These are phyloP conservation scores for Patellaria atrata DNA, from an alignment of 495 filamentous ascomycete genomes.

Conservation along the genomic window DNA sequence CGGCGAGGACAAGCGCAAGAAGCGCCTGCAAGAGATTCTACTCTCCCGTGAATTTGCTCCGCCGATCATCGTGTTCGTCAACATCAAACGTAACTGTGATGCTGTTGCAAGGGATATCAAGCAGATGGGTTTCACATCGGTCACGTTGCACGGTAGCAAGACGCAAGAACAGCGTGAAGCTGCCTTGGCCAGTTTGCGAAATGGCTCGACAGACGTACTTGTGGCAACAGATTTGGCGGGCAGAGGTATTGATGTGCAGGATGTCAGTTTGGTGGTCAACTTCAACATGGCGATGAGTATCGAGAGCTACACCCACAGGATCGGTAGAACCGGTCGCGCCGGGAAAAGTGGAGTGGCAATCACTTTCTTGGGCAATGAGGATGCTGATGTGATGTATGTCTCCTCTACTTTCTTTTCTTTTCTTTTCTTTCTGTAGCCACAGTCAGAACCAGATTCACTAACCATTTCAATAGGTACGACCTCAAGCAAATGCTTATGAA, in stretches of 20 bases:
- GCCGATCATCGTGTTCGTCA: constrained; percentile 98
- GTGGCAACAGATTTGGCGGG: constrained; percentile 95
- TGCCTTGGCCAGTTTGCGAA: constrained; percentile 72
- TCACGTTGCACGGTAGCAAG: constrained; percentile 89
- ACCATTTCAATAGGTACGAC: constrained; percentile 41
- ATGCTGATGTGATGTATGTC: constrained; percentile 83
- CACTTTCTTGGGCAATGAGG: constrained; percentile 89
- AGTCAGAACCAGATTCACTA: constrained; percentile 4
- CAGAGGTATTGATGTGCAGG: constrained; percentile 93
- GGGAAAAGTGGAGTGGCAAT: constrained; percentile 96
- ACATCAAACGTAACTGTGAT: constrained; percentile 99
- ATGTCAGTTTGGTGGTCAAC: constrained; percentile 89
- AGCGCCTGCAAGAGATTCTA: constrained; percentile 83
- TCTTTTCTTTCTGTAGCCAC: not conserved
- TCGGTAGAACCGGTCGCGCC: constrained; percentile 93
- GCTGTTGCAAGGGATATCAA: constrained; percentile 92
- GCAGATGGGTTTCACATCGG: constrained; percentile 78
- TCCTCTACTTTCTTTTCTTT: constrained; percentile 15
- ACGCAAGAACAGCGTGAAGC: constrained; percentile 97
- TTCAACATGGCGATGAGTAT: constrained; percentile 97
- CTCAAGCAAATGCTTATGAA: constrained; percentile 93
- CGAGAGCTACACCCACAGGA: constrained; percentile 93
- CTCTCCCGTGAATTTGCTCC: constrained; percentile 71
- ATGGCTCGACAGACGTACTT: constrained; percentile 68
- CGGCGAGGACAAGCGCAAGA: constrained; percentile 96